Percentiles rank a stretch among this genome's conserved stretches.
Conservation (phyloP, 2,329 filamentous ascomycete species). For the Beauveria bassiana region DNA sequence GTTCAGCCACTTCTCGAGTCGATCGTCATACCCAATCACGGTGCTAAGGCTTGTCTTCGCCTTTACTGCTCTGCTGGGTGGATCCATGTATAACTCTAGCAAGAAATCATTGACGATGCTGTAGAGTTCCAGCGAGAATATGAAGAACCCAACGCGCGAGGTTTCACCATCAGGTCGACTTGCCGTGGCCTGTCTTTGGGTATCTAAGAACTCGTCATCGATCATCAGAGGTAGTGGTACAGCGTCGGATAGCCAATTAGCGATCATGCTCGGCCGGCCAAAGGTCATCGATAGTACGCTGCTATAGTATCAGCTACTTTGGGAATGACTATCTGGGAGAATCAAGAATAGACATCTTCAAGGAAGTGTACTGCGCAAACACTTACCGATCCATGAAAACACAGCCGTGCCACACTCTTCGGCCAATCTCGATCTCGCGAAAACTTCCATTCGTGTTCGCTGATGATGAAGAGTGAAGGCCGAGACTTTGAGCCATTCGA, state of each 20-base stretch:
- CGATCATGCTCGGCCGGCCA: constrained; percentile 13
- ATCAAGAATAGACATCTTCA: background rate
- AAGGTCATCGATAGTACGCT: constrained; percentile 13
- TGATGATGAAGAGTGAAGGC: background rate
- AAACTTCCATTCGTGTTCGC: background rate
- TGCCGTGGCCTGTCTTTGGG: background rate
- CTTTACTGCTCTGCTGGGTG: background rate
- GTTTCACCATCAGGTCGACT: constrained; percentile 3
- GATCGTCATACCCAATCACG: background rate
- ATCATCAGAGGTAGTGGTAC: constrained; percentile 11
- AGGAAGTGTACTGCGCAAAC: background rate
- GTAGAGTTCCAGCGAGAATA: constrained; percentile 7
- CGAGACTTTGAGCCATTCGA: background rate
- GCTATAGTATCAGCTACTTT: background rate
- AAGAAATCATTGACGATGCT: constrained; percentile 10
- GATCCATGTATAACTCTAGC: background rate
- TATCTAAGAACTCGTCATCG: constrained; percentile 12
- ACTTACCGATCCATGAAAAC: constrained; percentile 13
- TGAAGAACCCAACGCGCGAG: constrained; percentile 2
- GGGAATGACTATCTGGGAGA: background rate
- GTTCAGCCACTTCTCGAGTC: constrained; percentile 8
- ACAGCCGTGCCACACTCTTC: constrained; percentile 13
- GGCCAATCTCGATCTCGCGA: constrained; percentile 3
- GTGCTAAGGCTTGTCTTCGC: background rate
- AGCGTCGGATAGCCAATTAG: background rate